Base-by-base conservation (phyloP, 345 rosid genomes). In the Aurinia saxatilis region DNA sequence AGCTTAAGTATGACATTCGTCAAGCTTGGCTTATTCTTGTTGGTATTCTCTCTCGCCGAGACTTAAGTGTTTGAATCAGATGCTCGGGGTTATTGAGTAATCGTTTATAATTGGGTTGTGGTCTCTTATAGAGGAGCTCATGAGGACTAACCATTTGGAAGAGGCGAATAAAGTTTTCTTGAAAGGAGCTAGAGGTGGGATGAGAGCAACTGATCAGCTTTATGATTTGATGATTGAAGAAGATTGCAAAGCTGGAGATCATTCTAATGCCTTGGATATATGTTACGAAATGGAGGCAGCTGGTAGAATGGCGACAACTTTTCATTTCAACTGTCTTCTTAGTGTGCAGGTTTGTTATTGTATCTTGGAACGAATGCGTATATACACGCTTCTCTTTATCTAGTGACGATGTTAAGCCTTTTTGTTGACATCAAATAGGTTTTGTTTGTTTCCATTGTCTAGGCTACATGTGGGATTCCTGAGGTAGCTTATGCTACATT, bases 201-300 rank as follows among this genome's bases (percentile, higher is more conserved):
- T 92, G 19, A 82, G 83, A 73, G 96, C 95, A 66, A 89, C 93
- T 0, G 84, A 89, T 72, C 79, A 79, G 73, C 78, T 92, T 8
- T 92, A 92, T 67, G 98, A 92, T 81, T 54, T 78, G 50, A 73
- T 92, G 80, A 92, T 92, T 71, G 82, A 73, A 50, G 96, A 87
- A 75, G 96, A 89, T 45, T 92, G 98, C 68, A 89, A 83, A 75
- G 89, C 71, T 45, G 96, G 96, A 30, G 98, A 92, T 68, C 98
- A 92, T 75, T 89, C 98, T 13, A 92, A 92, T 73, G 98, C 95
- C 49, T 73, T 92, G 46, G 96, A 92, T 23, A 87, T 92, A 19
- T 80, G 93, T 15, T 92, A 89, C 31, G 95, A 87, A 74, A 92
- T 92, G 98, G 98, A 92, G 66, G 93, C 95, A 8, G 95, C 96